Base-by-base conservation (phyloP, 169 alveolate species). In the Hepatocystis sp. region DNA sequence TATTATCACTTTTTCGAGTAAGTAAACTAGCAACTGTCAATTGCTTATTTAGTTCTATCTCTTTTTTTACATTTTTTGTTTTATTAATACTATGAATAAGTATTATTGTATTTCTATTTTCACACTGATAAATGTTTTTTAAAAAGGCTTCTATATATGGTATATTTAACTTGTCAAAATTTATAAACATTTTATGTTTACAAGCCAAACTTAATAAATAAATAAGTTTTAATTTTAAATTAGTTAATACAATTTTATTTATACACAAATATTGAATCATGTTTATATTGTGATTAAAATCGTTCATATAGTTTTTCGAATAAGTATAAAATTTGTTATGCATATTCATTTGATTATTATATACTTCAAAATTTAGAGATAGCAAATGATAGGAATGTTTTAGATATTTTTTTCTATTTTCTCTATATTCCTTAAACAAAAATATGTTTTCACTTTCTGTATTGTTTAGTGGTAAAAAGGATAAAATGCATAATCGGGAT, bases 381-480 rank as follows among this genome's bases (percentile, higher is more conserved):
- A 28, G 10, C 13, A 25, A 66, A 10, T 46, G 40, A 67, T 67
- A 56, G n/a, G n/a, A n/a, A 7, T 30, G 39, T 34, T 67, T 67
- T 30, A 67, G 34, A 53, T 67, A 52, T 52, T 67, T 67, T 39
- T 52, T 67, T 67, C 67, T 67, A 67, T 67, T 67, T 56, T 67
- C 85, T 30, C 53, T 51, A 46, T 67, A 67, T n/a, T 52, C 85
- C 23, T 67, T 67, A 52, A 67, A 67, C 25, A 67, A 36, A 67
- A 67, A 67, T 40, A 67, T 34, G 8, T 27, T 25, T 67, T 67
- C 58, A 44, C 66, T n/a, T 28, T 67, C 85, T 67, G 51, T 67
- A 4, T 67, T 53, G 11, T 10, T 52, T 5, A 67, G 60, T 7
- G 85, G 85, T 15, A 67, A 44, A 34, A 67, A 67, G 53, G 13